These are phyloP conservation scores for Collybiopsis confluens DNA, from an alignment of 768 basidiomycete species.

Conservation along the genomic window DNA sequence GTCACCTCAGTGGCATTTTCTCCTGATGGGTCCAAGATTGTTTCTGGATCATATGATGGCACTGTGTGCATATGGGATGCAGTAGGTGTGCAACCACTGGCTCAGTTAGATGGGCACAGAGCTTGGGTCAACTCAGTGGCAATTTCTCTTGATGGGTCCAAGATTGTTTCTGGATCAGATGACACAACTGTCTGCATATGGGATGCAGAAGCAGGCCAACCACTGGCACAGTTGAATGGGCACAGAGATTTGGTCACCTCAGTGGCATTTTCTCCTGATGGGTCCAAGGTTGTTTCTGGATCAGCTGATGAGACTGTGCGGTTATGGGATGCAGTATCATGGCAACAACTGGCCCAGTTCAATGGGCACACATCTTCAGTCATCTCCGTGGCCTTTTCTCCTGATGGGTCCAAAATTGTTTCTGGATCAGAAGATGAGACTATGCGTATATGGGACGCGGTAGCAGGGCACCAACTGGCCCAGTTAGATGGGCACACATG, in stretches of 20 bases:
- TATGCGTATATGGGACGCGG: background rate
- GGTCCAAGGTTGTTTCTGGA: too few relatives aligned
- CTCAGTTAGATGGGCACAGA: background rate
- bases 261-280: too few relatives aligned
- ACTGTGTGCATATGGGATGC: background rate
- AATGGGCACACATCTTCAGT: background rate
- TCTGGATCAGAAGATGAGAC: background rate
- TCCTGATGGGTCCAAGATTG: background rate
- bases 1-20: too few relatives aligned
- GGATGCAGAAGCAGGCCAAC: too few relatives aligned
- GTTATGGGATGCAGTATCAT: too few relatives aligned
- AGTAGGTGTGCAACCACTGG: background rate
- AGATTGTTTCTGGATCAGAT: background rate
- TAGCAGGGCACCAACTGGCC: background rate
- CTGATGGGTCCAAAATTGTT: background rate
- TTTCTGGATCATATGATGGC: background rate
- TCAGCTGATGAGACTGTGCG: too few relatives aligned
- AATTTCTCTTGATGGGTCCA: background rate
- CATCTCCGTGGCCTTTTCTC: background rate
- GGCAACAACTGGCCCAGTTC: too few relatives aligned
- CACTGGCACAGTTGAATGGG: background rate
- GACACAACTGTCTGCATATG: background rate
- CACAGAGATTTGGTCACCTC: too few relatives aligned
- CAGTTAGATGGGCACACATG: too few relatives aligned
- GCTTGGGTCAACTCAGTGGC: background rate